Percentiles rank a stretch among this genome's conserved stretches.
These are phyloP conservation scores for Fusarium sp. DNA, from an alignment of 2,329 filamentous ascomycete species.

Conservation along the genomic window DNA sequence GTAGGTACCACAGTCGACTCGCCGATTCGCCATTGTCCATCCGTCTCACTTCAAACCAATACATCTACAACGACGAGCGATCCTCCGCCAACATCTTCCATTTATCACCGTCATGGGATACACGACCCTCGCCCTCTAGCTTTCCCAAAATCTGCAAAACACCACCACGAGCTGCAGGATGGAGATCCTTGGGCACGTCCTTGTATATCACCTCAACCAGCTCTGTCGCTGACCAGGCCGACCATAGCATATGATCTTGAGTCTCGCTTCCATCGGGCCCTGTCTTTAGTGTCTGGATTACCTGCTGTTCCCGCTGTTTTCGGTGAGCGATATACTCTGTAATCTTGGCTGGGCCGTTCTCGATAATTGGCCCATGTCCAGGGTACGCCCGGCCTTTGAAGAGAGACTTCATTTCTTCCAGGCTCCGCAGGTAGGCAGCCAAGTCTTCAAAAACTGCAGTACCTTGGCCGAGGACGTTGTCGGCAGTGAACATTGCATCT, in stretches of 20 bases:
- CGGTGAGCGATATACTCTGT: constrained; percentile 87
- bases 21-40: neutral
- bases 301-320: constrained; percentile 81
- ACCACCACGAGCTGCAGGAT: constrained; percentile 80
- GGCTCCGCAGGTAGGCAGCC: constrained; percentile 73
- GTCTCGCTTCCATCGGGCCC: constrained; percentile 51
- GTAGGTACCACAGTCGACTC: neutral
- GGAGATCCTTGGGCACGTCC: constrained; percentile 80
- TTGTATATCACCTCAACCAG: constrained; percentile 90
- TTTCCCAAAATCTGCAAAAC: constrained; percentile 84
- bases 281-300: constrained; percentile 70
- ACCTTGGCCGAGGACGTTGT: constrained; percentile 89
- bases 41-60: neutral
- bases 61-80: constrained; percentile 41
- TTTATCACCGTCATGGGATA: constrained; percentile 55
- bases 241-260: constrained; percentile 36
- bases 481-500: constrained; percentile 87
- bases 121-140: constrained; percentile 79
- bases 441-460: constrained; percentile 89
- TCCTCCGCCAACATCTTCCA: constrained; percentile 48
- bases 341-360: constrained; percentile 78
- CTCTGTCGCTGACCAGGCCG: constrained; percentile 78
- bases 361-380: constrained; percentile 85
- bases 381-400: constrained; percentile 83
- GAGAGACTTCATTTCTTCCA: constrained; percentile 75